phyloP scores from a whole-genome alignment of 371 early-diverging fungal species.

The Capillidium rhysosporum region DNA sequence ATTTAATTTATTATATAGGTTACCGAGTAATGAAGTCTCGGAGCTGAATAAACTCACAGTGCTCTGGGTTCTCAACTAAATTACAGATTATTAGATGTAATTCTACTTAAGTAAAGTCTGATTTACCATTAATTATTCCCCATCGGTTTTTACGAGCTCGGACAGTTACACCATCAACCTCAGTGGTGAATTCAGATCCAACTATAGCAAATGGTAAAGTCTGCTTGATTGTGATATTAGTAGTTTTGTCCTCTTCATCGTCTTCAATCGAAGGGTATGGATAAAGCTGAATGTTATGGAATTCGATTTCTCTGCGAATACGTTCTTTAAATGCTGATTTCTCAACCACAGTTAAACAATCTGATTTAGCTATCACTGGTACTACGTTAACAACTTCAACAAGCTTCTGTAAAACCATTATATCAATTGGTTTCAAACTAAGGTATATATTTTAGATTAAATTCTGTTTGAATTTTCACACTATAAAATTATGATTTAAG shows the following conservation, averaged over 20 bases:
- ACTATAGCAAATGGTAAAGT: constrained; percentile 64
- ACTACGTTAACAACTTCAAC: constrained; percentile 56
- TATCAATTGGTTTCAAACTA: constrained; percentile 58
- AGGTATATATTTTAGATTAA: neutral
- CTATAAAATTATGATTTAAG: neutral
- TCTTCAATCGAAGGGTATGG: constrained; percentile 70
- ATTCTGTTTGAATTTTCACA: neutral
- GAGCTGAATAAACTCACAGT: constrained; percentile 68
- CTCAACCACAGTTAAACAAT: constrained; percentile 65
- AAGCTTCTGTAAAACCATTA: constrained; percentile 46
- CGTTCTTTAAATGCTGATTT: constrained; percentile 44
- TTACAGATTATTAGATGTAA: neutral
- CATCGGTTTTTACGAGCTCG: constrained; percentile 47
- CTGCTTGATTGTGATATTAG: constrained; percentile 49
- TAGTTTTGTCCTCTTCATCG: constrained; percentile 49
- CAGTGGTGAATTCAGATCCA: constrained; percentile 58
- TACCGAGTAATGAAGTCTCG: constrained; percentile 62
- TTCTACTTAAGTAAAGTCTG: neutral
- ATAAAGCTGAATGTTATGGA: constrained; percentile 77
- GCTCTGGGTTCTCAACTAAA: constrained; percentile 57
- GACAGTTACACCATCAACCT: constrained; percentile 54
- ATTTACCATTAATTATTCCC: constrained; percentile 45
- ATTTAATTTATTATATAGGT: neutral
- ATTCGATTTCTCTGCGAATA: constrained; percentile 76
- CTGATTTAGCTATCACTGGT: constrained; percentile 73